Evolutionary conservation across 306 rosid genomes (phyloP), one percentile per base, ranked within the genome.

Genomic region (Myrica gale): DNA sequence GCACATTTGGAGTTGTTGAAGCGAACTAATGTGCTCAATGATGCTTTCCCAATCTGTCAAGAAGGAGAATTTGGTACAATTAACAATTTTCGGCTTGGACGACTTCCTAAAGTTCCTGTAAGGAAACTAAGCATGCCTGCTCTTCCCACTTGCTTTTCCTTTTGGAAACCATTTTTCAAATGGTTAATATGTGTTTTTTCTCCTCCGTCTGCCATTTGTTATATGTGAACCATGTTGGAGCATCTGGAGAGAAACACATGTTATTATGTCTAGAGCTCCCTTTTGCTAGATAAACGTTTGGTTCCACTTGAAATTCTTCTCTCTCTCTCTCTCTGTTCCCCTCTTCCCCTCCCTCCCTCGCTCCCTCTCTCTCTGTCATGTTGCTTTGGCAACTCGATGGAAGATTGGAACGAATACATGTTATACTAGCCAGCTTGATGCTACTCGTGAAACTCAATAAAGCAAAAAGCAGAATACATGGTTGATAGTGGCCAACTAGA

Each of bases 31-130:
- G 97, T 95, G 55, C 93, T 95, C 54, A 95, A 92, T 78, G 99
- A 95, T 69, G 96, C 99, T 71, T 95, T 95, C 78, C 97, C 99
- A 50, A 92, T 95, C 74, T 91, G 92, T 46, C 99, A 95, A 54
- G 99, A 95, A 74, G 97, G 99, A 79, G 99, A 95, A 20, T 92
- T 95, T 68, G 99, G 97, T 83, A 95, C 99, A 61, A 95, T 89
- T 41, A 95, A 95, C 87, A 95, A 92, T 78, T 95, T 92, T 76
- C 95, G 99, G 77, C 97, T 95, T 61, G 99, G 99, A 72, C 92
- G 99, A 71, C 97, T 95, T 60, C 97, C 99, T 46, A 95, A 92
- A 90, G 85, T 95, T 84, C 93, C 90, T 48, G 99, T 95, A 83
- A 82, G 96, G 74, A 41, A 76, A 71, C 76, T 72, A 79, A 65